Conservation (phyloP, 768 basidiomycete species). For the Boletellus ananas region DNA sequence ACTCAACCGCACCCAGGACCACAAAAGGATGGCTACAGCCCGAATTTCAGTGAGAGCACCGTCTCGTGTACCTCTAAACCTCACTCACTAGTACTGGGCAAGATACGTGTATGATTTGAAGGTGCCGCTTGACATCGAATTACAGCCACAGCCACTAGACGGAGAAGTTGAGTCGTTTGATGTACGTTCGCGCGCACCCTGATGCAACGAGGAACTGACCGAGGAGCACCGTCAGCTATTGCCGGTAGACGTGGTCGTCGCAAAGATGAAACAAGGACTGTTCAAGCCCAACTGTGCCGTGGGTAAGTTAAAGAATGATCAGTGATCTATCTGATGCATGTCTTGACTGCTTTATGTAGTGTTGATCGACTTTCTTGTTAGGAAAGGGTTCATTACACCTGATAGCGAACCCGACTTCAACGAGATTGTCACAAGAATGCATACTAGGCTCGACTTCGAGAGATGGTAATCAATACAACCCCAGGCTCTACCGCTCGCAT, state of each 20-base stretch:
- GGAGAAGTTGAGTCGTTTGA: slow-evolving; percentile 95
- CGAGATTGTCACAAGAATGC: slow-evolving; percentile 73
- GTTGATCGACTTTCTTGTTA: slow-evolving; percentile 84
- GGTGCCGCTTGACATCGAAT: slow-evolving; percentile 54
- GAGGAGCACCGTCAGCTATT: slow-evolving; percentile 49
- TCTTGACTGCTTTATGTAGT: slow-evolving; percentile 43
- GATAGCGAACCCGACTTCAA: slow-evolving; percentile 84
- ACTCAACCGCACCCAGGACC: slow-evolving; percentile 16
- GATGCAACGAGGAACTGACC: background rate
- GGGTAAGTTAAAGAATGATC: slow-evolving; percentile 42
- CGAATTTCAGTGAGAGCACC: slow-evolving; percentile 65
- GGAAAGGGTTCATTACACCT: slow-evolving; percentile 80
- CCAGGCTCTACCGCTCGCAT: no score
- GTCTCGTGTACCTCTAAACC: background rate
- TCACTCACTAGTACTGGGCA: background rate
- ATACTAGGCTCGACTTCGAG: slow-evolving; percentile 65
- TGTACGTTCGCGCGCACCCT: slow-evolving; percentile 40
- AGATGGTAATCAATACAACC: slow-evolving; percentile 35
- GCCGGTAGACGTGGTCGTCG: slow-evolving; percentile 55
- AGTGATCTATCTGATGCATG: background rate
- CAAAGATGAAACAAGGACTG: slow-evolving; percentile 59
- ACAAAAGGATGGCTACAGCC: slow-evolving; percentile 67
- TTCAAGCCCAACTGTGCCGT: slow-evolving; percentile 95
- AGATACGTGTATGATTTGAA: slow-evolving; percentile 84
- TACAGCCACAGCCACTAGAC: slow-evolving; percentile 73